Evolutionary conservation across 768 basidiomycete species (phyloP), one percentile per base, ranked within the genome.

Genomic region (Amanita pallidorosea): DNA sequence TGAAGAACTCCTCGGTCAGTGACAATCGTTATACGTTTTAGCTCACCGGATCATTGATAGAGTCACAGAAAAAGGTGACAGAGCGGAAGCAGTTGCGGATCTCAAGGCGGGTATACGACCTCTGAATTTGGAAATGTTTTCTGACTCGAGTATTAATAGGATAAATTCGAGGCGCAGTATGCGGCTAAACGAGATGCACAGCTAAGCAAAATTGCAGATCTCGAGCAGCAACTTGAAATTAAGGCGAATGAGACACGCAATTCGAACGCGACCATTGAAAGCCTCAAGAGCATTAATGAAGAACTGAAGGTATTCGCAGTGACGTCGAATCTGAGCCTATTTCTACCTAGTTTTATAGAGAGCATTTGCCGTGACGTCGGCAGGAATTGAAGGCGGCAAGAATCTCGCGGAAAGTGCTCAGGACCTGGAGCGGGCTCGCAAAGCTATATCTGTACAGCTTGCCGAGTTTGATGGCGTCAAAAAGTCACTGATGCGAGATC

Each of bases 401-500:
- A 93, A 89, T 66, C 80, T 98, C 37, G 96, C 92, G 27, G 91
- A 96, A 70, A 93, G 92, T 60, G 92, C 95, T 2, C 88, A 93
- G 69, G 96, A 99, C 69, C 80, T 97, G 57, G 96, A 99, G 69
- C 80, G 95, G 51, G 92, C 90, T 41, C 81, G 96, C 57, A 97
- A 96, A 69, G 89, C 90, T 11, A 93, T 96, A 69, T 95, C 92
- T 55, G 87, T 93, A n/a, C 95, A 98, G 62, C 82, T 95, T 53
- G 90, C 94, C 53, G 96, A 99, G 63, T 99, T 99, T 66, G 96
- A 99, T 63, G 87, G 89, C 17, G 93, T 96, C 58, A 98, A 98
- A 79, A 95, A 96, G 73, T 95, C 89, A 44, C 79, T 99, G 55
- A 96, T 99, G 89, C 85, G 92, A 34, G 96, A 99, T 73, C 70